Conservation (phyloP, 2,329 filamentous ascomycete species). For the Pseudofabraea citricarpa region DNA sequence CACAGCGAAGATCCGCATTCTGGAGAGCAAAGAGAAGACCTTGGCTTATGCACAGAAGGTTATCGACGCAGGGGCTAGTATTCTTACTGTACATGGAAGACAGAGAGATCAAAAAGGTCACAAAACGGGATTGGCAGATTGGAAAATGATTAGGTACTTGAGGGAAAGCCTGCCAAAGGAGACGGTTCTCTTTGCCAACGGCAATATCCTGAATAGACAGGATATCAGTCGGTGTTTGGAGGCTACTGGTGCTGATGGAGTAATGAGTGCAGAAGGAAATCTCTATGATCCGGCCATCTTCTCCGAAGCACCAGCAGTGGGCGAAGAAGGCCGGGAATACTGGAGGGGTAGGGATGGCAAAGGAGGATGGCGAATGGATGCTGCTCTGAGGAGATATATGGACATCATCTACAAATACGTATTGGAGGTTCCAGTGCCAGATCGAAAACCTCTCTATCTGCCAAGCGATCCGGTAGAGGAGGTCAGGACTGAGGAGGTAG, state of each 20-base stretch:
- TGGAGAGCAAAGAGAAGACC: conserved; percentile 82
- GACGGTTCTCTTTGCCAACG: conserved; percentile 94
- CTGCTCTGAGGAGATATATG: conserved; percentile 80
- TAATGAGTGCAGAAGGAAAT: conserved; percentile 97
- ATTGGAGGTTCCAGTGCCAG: conserved; percentile 59
- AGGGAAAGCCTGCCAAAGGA: conserved; percentile 78
- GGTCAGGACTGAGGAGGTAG: conserved; percentile 29
- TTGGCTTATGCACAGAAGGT: conserved; percentile 87
- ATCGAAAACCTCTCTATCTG: conserved; percentile 68
- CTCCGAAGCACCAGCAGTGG: conserved; percentile 56
- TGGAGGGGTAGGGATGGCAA: conserved; percentile 77
- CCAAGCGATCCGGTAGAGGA: conserved; percentile 36
- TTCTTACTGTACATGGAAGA: conserved; percentile 88
- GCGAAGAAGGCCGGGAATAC: conserved; percentile 71
- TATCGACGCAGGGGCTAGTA: conserved; percentile 80
- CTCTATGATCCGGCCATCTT: conserved; percentile 90
- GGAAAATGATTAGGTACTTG: conserved; percentile 77
- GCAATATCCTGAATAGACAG: conserved; percentile 77
- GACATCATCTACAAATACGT: conserved; percentile 83
- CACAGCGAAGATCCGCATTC: conserved; percentile 89
- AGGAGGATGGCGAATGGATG: conserved; percentile 85
- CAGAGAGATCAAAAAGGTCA: conserved; percentile 92
- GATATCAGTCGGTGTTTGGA: conserved; percentile 76
- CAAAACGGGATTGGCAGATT: conserved; percentile 88
- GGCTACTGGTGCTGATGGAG: conserved; percentile 81